Evolutionary conservation across 2,329 filamentous ascomycete species (phyloP).

Genomic region (Alternaria arbusti): DNA sequence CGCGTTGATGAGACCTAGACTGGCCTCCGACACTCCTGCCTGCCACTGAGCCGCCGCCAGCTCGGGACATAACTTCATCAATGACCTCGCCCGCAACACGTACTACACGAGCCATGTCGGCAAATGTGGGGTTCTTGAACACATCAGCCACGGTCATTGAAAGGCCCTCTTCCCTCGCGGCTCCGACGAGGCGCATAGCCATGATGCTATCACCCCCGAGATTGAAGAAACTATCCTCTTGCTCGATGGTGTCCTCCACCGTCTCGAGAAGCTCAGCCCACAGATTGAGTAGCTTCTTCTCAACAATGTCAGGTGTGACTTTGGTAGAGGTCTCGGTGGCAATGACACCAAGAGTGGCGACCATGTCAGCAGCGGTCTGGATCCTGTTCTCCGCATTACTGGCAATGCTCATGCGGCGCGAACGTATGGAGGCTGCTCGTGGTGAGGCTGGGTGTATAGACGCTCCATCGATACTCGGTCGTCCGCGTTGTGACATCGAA

Average conservation of each 20-base stretch:
- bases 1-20: constrained; percentile 25
- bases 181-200: constrained; percentile 44
- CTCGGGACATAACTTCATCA: constrained; percentile 43
- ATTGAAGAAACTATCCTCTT: constrained; percentile 44
- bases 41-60: constrained; percentile 26
- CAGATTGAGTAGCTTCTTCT: constrained; percentile 40
- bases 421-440: constrained; percentile 25
- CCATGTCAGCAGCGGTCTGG: constrained; percentile 42
- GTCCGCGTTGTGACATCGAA: constrained; percentile 31
- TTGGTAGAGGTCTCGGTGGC: constrained; percentile 37
- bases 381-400: constrained; percentile 40
- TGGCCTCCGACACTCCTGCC: constrained; percentile 21
- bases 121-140: constrained; percentile 43
- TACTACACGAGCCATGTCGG: constrained; percentile 43
- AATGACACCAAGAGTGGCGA: constrained; percentile 38
- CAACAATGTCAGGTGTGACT: constrained; percentile 40
- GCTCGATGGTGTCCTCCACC: constrained; percentile 42
- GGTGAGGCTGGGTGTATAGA: constrained; percentile 17
- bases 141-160: constrained; percentile 46
- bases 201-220: constrained; percentile 44
- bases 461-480: constrained; percentile 29
- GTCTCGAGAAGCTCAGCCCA: constrained; percentile 44
- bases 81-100: constrained; percentile 44
- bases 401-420: constrained; percentile 35
- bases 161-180: constrained; percentile 41